Evolutionary conservation across 192 early-diverging fungal genomes (phyloP).

Genomic region (Phlyctochytrium planicorne): DNA sequence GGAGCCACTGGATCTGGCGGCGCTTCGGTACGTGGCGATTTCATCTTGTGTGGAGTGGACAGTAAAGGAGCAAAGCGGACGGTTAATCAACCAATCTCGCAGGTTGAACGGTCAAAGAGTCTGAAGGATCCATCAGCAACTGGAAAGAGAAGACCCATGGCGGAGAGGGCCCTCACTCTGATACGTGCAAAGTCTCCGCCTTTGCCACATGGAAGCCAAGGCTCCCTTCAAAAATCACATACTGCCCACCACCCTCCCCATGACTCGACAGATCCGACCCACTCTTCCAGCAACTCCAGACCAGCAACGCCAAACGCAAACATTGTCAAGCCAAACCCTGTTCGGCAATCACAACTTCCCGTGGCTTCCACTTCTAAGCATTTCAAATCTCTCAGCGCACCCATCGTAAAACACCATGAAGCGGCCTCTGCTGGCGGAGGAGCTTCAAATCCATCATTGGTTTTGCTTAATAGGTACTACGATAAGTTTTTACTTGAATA

Average conservation of each 20-base stretch:
- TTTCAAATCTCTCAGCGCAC: background rate
- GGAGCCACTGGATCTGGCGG: no score
- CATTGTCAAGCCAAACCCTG: background rate
- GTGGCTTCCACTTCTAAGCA: background rate
- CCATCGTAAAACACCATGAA: background rate
- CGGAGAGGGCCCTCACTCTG: background rate
- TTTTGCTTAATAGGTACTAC: no score
- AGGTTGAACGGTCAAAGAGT: background rate
- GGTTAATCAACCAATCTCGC: no score
- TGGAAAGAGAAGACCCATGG: background rate
- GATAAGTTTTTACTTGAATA: no score
- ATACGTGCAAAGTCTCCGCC: slow-evolving; percentile 1
- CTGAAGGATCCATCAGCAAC: background rate
- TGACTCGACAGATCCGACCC: background rate
- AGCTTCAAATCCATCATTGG: no score
- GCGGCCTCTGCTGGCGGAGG: background rate
- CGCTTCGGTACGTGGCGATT: no score
- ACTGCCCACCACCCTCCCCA: background rate
- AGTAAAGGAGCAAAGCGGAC: no score
- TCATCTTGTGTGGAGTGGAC: no score
- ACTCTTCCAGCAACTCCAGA: background rate
- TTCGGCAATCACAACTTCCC: no score
- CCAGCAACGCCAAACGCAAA: background rate
- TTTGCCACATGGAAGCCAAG: no score
- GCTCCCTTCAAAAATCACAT: no score